Percentiles rank a stretch among this genome's conserved stretches.
Evolutionary conservation across 352 stramenopile species (phyloP).

Genomic region (Globisporangium takayamanum): DNA sequence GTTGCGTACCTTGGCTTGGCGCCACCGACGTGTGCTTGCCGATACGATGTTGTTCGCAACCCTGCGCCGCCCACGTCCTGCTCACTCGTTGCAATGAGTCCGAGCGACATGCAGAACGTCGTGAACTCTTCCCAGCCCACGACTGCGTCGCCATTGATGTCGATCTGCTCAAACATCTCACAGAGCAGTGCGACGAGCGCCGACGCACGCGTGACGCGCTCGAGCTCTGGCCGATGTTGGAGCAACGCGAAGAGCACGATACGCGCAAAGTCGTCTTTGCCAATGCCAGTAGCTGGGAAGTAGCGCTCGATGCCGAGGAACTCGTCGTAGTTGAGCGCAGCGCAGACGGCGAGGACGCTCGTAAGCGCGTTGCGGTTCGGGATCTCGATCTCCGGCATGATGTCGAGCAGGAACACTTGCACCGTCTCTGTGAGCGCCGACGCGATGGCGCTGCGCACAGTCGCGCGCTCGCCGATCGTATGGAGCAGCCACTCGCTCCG

Average conservation of each 20-base stretch:
- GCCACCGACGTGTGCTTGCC: conserved; percentile 10
- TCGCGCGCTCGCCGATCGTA: conserved; percentile 22
- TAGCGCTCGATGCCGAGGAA: conserved; percentile 48
- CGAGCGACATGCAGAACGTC: conserved; percentile 66
- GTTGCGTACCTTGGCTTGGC: conserved; percentile 5
- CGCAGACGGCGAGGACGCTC: conserved; percentile 52
- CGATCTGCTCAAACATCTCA: conserved; percentile 79
- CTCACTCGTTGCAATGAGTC: conserved; percentile 42
- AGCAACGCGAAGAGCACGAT: conserved; percentile 46
- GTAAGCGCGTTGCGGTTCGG: conserved; percentile 53
- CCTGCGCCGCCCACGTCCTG: conserved; percentile 9
- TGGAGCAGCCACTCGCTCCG: conserved; percentile 39
- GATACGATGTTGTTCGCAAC: conserved; percentile 10
- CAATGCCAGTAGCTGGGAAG: conserved; percentile 33
- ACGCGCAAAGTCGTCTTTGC: conserved; percentile 44
- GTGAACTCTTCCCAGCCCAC: conserved; percentile 87
- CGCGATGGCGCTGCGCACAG: conserved; percentile 39
- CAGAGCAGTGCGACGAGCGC: conserved; percentile 43
- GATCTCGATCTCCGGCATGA: conserved; percentile 69
- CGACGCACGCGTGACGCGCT: conserved; percentile 21
- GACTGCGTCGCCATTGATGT: conserved; percentile 71
- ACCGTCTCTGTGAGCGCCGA: conserved; percentile 37
- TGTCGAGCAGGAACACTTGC: conserved; percentile 55
- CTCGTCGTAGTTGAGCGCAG: conserved; percentile 47
- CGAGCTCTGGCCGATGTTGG: conserved; percentile 31